These are phyloP conservation scores for Solanum hybrid DNA, from an alignment of 305 asterid species.

Conservation along the genomic window DNA sequence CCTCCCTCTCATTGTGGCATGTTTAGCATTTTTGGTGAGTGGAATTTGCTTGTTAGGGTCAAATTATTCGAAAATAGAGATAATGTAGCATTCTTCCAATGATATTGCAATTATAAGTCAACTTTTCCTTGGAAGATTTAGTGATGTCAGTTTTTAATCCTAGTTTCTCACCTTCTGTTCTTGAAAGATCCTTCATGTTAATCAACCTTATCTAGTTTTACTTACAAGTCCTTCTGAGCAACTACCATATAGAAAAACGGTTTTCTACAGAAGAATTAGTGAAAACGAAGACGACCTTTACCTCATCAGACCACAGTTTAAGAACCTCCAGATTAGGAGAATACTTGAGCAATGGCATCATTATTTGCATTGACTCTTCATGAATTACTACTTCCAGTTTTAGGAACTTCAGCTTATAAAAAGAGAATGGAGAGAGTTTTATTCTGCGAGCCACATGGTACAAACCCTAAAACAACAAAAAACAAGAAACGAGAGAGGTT, in stretches of 20 bases:
- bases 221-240: neutral
- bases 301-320: neutral
- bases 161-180: neutral
- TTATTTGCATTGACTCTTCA: neutral
- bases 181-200: neutral
- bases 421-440: neutral
- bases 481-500: neutral
- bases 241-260: neutral
- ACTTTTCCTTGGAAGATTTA: neutral
- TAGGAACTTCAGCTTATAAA: slow-evolving; percentile 6
- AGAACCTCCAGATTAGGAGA: slow-evolving; percentile 10
- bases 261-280: neutral
- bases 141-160: neutral
- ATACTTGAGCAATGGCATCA: slow-evolving; percentile 2
- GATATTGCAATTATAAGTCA: neutral
- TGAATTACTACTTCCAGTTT: neutral
- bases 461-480: neutral
- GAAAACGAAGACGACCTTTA: neutral
- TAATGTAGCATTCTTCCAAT: neutral
- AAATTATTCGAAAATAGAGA: neutral
- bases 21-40: neutral
- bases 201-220: neutral
- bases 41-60: neutral
- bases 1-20: neutral
- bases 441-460: neutral